These are phyloP conservation scores for Epipyxis sp. DNA, from an alignment of 108 stramenopile species.

Conservation along the genomic window DNA sequence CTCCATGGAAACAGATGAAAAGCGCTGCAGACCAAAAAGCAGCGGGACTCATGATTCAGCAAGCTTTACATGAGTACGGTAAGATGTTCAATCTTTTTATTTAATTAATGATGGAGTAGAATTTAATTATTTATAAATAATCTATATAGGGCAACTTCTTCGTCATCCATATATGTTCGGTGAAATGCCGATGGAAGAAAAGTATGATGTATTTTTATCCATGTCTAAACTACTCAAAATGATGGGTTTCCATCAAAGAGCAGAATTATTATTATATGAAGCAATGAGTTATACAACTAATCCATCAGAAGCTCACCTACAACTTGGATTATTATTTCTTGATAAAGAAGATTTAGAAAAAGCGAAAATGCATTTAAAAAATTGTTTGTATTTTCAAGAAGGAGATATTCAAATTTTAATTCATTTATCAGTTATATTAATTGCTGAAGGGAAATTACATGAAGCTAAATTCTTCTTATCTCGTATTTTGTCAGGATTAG, in stretches of 20 bases:
- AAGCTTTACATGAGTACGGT: conserved; percentile 31
- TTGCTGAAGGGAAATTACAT: conserved; percentile 12
- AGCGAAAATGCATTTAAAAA: conserved; percentile 31
- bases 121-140: too few relatives aligned
- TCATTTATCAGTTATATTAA: not conserved
- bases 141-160: too few relatives aligned
- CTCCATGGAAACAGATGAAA: conserved; percentile 28
- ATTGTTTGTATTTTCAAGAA: conserved; percentile 22
- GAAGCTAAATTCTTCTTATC: conserved; percentile 26
- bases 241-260: conserved; percentile 32
- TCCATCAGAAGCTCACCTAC: conserved; percentile 19
- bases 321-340: conserved; percentile 12
- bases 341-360: conserved; percentile 19
- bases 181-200: conserved; percentile 21
- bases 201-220: conserved; percentile 26
- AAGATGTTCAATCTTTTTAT: too few relatives aligned
- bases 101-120: too few relatives aligned
- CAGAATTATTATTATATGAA: conserved; percentile 24
- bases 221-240: conserved; percentile 28
- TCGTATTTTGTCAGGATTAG: conserved; percentile 1
- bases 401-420: not conserved
- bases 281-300: conserved; percentile 24
- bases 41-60: not conserved
- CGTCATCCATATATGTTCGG: conserved; percentile 31
- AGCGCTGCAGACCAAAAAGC: conserved; percentile 27